Evolutionary conservation across 495 filamentous ascomycete species (phyloP).

Genomic region (Hypomontagnella monticulosa): DNA sequence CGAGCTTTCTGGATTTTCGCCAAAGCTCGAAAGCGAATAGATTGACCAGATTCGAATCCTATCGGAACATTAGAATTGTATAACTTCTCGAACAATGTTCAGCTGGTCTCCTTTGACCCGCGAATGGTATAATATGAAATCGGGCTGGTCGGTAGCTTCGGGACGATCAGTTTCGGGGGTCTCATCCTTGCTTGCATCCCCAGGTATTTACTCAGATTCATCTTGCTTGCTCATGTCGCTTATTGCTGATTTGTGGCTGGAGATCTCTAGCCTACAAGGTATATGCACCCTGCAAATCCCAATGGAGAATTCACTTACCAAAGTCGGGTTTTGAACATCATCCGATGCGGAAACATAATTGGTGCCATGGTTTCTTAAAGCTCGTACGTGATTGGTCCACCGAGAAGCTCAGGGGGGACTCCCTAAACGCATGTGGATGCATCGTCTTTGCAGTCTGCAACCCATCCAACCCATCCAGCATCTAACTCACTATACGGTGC

Average conservation of each 20-base stretch:
- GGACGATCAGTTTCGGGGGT: conserved; percentile 19
- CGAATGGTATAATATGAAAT: conserved; percentile 9
- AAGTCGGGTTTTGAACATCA: conserved; percentile 42
- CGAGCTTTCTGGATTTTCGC: too few relatives aligned
- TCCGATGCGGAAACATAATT: conserved; percentile 32
- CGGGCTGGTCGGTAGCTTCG: conserved; percentile 20
- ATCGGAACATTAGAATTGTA: neutral
- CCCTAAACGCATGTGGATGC: conserved; percentile 1
- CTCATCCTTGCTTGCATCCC: conserved; percentile 15
- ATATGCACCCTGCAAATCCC: conserved; percentile 7
- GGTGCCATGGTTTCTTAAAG: conserved; percentile 6
- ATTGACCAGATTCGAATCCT: too few relatives aligned
- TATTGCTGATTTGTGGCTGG: neutral
- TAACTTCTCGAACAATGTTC: conserved; percentile 11
- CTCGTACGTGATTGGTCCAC: conserved; percentile 21
- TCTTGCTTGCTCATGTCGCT: neutral
- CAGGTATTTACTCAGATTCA: conserved; percentile 1
- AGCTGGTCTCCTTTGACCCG: neutral
- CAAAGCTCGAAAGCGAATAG: too few relatives aligned
- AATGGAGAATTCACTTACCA: conserved; percentile 7
- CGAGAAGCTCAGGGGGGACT: conserved; percentile 11
- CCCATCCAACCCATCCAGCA: conserved; percentile 11
- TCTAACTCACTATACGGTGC: neutral
- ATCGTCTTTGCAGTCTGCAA: conserved; percentile 14
- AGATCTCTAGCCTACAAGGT: neutral